Evolutionary conservation across 2,329 filamentous ascomycete species (phyloP).

Genomic region (Leptographium wingfieldii): DNA sequence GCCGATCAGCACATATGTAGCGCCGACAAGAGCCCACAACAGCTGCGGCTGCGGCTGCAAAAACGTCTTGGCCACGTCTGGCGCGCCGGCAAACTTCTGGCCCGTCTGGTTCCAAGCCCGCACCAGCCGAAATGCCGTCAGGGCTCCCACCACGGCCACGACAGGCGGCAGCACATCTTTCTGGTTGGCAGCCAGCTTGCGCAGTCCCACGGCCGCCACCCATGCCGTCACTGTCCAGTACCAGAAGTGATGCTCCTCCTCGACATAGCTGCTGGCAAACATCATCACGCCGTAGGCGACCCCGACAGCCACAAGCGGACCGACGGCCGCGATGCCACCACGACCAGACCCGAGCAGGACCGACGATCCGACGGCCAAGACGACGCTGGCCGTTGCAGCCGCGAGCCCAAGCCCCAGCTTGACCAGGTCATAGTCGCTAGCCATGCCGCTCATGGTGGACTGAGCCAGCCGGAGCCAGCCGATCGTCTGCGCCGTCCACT

Average conservation of each 20-base stretch:
- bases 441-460: conserved; percentile 70
- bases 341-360: conserved; percentile 15
- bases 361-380: conserved; percentile 26
- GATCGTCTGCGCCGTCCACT: conserved; percentile 21
- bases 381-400: conserved; percentile 23
- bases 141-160: conserved; percentile 28
- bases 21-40: conserved; percentile 62
- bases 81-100: conserved; percentile 85
- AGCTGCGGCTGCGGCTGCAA: conserved; percentile 49
- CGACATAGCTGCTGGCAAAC: conserved; percentile 96
- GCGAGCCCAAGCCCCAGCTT: conserved; percentile 40
- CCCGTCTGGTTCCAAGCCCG: conserved; percentile 93
- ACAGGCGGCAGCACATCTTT: neutral
- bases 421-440: conserved; percentile 77
- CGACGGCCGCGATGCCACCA: conserved; percentile 10
- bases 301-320: conserved; percentile 38
- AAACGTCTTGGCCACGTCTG: conserved; percentile 69
- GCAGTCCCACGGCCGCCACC: conserved; percentile 42
- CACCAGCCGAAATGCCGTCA: conserved; percentile 52
- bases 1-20: conserved; percentile 53
- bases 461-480: conserved; percentile 64
- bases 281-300: conserved; percentile 71
- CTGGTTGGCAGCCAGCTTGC: conserved; percentile 20
- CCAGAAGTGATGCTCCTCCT: conserved; percentile 98
- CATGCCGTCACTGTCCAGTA: conserved; percentile 76